These are phyloP conservation scores for Telopea speciosissima DNA, from an alignment of 177 flowering plant species.

Conservation along the genomic window DNA sequence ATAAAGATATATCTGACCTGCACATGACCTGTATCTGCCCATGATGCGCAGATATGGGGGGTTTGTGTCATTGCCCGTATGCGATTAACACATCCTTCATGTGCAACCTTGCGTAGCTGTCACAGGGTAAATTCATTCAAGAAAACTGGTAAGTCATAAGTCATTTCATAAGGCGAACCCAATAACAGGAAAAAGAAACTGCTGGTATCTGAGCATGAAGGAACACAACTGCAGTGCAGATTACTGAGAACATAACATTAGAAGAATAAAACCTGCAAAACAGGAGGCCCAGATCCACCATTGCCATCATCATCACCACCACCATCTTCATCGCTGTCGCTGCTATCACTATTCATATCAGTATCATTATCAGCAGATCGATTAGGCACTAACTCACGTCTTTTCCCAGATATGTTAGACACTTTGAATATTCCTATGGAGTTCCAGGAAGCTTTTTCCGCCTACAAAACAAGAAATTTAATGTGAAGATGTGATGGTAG, in stretches of 20 bases:
- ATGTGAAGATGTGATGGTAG: neutral
- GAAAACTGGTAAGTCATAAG: neutral
- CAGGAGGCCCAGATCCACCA: conserved; percentile 44
- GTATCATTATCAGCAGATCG: conserved; percentile 36
- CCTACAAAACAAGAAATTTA: conserved; percentile 37
- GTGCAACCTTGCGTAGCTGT: conserved; percentile 77
- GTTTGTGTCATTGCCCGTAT: conserved; percentile 83
- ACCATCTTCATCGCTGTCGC: conserved; percentile 57
- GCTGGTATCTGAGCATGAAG: neutral
- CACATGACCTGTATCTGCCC: conserved; percentile 89
- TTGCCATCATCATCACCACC: conserved; percentile 36
- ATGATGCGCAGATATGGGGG: conserved; percentile 92
- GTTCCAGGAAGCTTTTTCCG: conserved; percentile 72
- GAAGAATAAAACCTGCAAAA: conserved; percentile 52
- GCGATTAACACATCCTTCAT: conserved; percentile 85
- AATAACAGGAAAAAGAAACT: neutral
- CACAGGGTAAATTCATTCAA: conserved; percentile 10
- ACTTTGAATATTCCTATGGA: conserved; percentile 73
- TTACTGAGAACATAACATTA: neutral
- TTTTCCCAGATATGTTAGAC: conserved; percentile 70
- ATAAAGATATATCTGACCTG: conserved; percentile 44
- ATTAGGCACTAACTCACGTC: conserved; percentile 57
- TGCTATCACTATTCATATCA: conserved; percentile 54
- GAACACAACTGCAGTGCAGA: neutral
- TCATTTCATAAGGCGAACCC: neutral